phyloP scores from a whole-genome alignment of 2,329 filamentous ascomycete genomes.

The Fusarium luffae region DNA sequence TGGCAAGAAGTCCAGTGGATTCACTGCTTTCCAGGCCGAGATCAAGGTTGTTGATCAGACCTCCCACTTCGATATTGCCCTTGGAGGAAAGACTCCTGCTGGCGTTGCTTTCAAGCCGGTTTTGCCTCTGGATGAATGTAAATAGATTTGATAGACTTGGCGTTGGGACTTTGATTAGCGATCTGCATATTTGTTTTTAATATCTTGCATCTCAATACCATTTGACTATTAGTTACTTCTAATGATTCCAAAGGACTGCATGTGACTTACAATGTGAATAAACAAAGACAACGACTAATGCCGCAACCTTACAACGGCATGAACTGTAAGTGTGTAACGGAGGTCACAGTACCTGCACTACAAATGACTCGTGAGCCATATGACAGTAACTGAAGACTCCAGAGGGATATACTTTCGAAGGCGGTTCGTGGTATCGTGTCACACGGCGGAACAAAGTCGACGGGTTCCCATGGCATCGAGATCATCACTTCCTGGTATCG shows the following conservation, averaged over 20 bases:
- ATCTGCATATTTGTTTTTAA: not conserved
- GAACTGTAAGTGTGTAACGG: conserved; percentile 1
- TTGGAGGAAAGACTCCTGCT: not conserved
- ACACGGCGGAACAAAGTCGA: conserved; percentile 27
- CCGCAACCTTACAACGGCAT: fast-evolving
- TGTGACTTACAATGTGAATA: not conserved
- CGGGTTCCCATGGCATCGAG: conserved; percentile 21
- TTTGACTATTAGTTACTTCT: not conserved
- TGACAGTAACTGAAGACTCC: conserved; percentile 25
- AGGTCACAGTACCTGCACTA: conserved; percentile 2
- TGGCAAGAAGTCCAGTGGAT: conserved; percentile 24
- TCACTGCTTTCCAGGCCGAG: conserved; percentile 11
- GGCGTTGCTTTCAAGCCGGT: not conserved
- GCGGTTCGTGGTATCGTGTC: conserved; percentile 11
- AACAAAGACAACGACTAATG: fast-evolving
- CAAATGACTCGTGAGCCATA: conserved; percentile 13
- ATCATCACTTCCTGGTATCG: conserved; percentile 33
- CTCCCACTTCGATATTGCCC: conserved; percentile 1
- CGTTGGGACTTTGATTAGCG: not conserved
- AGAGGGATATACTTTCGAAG: conserved; percentile 25
- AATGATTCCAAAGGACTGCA: not conserved
- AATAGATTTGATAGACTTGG: not conserved
- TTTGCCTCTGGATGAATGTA: not conserved
- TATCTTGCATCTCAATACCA: not conserved
- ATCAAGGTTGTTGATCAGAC: not conserved